Conservation (phyloP, 192 early-diverging fungal genomes). For the Kappamyces sp. region DNA sequence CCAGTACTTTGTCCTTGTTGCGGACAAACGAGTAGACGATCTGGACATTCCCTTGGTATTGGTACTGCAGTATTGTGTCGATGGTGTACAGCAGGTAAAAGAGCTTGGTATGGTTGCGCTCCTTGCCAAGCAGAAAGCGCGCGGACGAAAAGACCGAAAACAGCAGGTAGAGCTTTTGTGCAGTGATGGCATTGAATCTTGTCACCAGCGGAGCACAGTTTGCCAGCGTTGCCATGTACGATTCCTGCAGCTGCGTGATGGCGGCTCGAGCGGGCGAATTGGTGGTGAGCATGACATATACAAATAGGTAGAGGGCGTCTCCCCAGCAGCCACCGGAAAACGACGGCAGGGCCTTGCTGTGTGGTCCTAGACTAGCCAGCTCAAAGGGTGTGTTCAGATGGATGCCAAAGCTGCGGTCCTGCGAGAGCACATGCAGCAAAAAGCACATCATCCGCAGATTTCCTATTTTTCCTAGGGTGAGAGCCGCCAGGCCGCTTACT, state of each 20-base stretch:
- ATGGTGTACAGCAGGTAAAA: slow-evolving; percentile 75
- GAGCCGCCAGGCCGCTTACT: slow-evolving; percentile 31
- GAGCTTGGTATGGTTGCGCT: slow-evolving; percentile 67
- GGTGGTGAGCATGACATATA: slow-evolving; percentile 8
- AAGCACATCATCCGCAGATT: slow-evolving; percentile 68
- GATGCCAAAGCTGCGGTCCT: slow-evolving; percentile 58
- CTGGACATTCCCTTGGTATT: slow-evolving; percentile 65
- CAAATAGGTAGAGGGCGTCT: slow-evolving; percentile 69
- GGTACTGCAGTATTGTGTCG: slow-evolving; percentile 82
- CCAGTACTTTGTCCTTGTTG: slow-evolving; percentile 63
- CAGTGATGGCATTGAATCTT: slow-evolving; percentile 61
- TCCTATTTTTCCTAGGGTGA: slow-evolving; percentile 54
- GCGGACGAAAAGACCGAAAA: slow-evolving; percentile 73
- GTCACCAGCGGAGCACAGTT: slow-evolving; percentile 82
- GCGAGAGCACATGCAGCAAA: slow-evolving; percentile 66
- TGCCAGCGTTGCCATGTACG: slow-evolving; percentile 67
- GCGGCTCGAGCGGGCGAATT: slow-evolving; percentile 31
- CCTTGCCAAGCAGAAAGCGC: slow-evolving; percentile 71
- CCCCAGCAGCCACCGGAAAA: slow-evolving; percentile 47
- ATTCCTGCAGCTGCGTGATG: slow-evolving; percentile 73
- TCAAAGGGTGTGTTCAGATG: slow-evolving; percentile 62
- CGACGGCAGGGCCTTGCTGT: slow-evolving; percentile 29
- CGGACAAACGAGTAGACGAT: slow-evolving; percentile 77
- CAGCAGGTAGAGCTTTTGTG: slow-evolving; percentile 67
- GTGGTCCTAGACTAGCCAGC: slow-evolving; percentile 13